A percentile compares a stretch with the other conserved stretches of the same genome.
Conservation (phyloP, 305 asterid genomes). For the Fraxinus xanthoxyloides region DNA sequence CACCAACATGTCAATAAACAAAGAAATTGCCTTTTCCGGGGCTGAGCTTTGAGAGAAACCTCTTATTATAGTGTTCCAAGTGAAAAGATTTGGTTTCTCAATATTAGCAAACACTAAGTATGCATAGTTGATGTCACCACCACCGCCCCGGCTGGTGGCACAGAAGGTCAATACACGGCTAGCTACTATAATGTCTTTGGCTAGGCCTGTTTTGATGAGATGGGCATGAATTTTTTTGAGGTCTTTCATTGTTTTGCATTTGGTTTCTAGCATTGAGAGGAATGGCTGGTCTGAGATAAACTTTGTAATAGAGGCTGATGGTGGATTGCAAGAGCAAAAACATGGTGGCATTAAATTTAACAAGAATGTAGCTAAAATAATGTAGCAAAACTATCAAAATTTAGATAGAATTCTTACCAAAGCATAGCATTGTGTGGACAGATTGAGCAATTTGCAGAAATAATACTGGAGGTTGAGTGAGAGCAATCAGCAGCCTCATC, state of each 20-base stretch:
- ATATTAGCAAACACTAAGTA: slow-evolving; percentile 44
- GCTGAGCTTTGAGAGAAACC: slow-evolving; percentile 57
- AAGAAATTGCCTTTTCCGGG: slow-evolving; percentile 48
- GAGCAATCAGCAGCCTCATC: slow-evolving; percentile 11
- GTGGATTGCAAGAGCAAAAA: slow-evolving; percentile 62
- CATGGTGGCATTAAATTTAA: slow-evolving; percentile 50
- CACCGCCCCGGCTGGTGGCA: slow-evolving; percentile 37
- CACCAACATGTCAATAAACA: slow-evolving; percentile 57
- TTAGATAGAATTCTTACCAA: slow-evolving; percentile 17
- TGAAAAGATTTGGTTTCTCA: slow-evolving; percentile 38
- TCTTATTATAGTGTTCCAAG: slow-evolving; percentile 69
- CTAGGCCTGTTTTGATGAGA: slow-evolving; percentile 70
- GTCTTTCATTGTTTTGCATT: slow-evolving; percentile 54
- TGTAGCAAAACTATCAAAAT: neutral
- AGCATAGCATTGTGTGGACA: slow-evolving; percentile 12
- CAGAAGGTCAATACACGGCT: slow-evolving; percentile 58
- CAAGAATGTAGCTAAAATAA: slow-evolving; percentile 13
- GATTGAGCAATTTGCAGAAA: neutral
- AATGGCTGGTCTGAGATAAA: slow-evolving; percentile 65
- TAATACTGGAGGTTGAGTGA: neutral
- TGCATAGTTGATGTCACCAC: slow-evolving; percentile 51
- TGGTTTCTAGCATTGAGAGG: slow-evolving; percentile 60
- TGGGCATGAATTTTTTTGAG: slow-evolving; percentile 61
- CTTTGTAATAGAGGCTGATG: slow-evolving; percentile 68
- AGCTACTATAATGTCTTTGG: slow-evolving; percentile 51